phyloP scores from a whole-genome alignment of 2,329 filamentous ascomycete genomes.

The Botrytis deweyae region DNA sequence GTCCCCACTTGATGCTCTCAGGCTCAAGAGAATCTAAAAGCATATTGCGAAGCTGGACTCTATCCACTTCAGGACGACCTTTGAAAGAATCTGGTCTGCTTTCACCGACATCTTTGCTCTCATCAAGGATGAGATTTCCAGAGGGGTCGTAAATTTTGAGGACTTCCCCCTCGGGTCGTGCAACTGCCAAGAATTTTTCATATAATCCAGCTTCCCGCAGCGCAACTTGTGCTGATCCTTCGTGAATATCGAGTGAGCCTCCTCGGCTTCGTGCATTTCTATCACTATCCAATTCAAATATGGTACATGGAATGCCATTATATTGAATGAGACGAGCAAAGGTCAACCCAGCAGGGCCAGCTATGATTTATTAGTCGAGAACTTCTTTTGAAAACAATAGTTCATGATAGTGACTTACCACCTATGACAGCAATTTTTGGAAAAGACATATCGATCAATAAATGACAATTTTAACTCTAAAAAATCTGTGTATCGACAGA shows the following conservation, averaged over 20 bases:
- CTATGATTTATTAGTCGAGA: conserved; percentile 30
- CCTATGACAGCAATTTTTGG: conserved; percentile 14
- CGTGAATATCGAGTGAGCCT: conserved; percentile 51
- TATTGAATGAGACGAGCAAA: conserved; percentile 38
- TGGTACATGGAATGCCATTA: conserved; percentile 31
- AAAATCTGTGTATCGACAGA: neutral
- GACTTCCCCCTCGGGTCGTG: conserved; percentile 33
- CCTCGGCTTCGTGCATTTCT: conserved; percentile 18
- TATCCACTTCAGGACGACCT: conserved; percentile 33
- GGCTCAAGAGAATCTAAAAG: conserved; percentile 32
- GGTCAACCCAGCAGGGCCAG: conserved; percentile 38
- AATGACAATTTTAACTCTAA: too few relatives aligned
- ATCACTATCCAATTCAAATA: conserved; percentile 38
- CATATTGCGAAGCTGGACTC: conserved; percentile 32
- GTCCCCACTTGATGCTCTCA: conserved; percentile 34
- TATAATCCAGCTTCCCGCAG: conserved; percentile 36
- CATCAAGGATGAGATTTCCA: conserved; percentile 32
- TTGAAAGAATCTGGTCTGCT: conserved; percentile 20
- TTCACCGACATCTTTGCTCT: conserved; percentile 26
- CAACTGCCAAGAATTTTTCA: conserved; percentile 30
- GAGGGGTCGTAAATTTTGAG: conserved; percentile 31
- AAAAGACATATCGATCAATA: neutral
- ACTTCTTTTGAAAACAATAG: conserved; percentile 41
- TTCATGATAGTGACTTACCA: conserved; percentile 28
- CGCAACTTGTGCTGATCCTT: conserved; percentile 36